Evolutionary conservation across 352 stramenopile species (phyloP), one percentile per base, ranked within the genome.

Genomic region (Globisporangium rhizosaccharum): DNA sequence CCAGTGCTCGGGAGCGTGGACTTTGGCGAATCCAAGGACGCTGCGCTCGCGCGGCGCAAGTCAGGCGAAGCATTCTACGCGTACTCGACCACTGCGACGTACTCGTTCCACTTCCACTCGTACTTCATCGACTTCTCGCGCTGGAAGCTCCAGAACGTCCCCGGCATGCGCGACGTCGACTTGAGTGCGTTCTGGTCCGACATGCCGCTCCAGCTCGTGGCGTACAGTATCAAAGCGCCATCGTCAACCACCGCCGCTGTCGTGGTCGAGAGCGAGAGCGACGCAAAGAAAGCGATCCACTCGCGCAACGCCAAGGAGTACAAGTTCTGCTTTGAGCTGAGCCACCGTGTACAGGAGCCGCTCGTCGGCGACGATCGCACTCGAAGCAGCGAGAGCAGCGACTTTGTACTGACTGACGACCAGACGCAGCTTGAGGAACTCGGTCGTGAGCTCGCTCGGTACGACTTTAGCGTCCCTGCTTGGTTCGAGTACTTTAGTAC

Each of bases 61-160:
- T 62, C 59, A 0, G 68, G 67, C 0, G 62, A 71, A 23, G 59
- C 66, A 0, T 58, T 73, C 52, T 87, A 80, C 65, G 61, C 66
- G 52, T 87, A 81, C 72, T 82, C 84, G 58, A 85, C 79, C 10
- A 65, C 47, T 25, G 73, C 81, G 64, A 86, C 76, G 55, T 89
- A 89, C 56, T 86, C 76, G 36, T 86, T 89, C 62, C 76, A 85
- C 50, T 87, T 89, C 57, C 78, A 87, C 62, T 86, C 72, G 58
- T 85, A 75, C 51, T 89, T 85, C 53, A 79, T 89, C 59, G 76
- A 89, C 51, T 89, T 89, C 50, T 49, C 61, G 6, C 64, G 55
- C 8, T 89, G 79, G 79, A 63, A 82, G 37, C 48, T 87, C 23
- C 66, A 79, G 15, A 75, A 79, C 26, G 61, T 89, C 2, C 79